Evolutionary conservation across 140 eudicot genomes (phyloP), one percentile per base, ranked within the genome.

Genomic region (Anethum foeniculum): DNA sequence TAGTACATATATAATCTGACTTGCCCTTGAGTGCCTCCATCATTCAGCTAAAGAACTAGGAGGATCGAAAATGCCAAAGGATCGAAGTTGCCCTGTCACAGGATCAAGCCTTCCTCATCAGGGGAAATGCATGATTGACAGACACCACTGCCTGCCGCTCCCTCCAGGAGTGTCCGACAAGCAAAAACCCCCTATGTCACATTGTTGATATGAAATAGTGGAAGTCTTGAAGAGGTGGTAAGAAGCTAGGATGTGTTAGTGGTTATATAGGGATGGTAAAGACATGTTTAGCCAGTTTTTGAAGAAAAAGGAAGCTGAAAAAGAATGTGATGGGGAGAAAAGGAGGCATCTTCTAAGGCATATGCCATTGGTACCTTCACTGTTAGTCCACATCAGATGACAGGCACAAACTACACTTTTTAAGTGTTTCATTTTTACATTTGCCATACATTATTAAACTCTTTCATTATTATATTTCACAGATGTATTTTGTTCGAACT

Each of bases 291-390:
- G 81, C 30, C 82, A 79, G 83, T 77, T 85, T 85, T 78, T 83
- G 76, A 56, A 43, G 27, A 65, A 82, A 81, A 78, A 75, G 44
- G 34, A 25, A 85, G 69, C 58, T 13, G 43, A 58, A 71, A 77
- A 75, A 80, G 77, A 38, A 39, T 60, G 80, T 10, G 80, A 51
- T 15, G 69, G 52, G 79, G 83, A 80, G 54, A 85, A 36, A 79
- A 77, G 54, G 80, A 12, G 77, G 92, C 86, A 89, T 89, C 90
- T 89, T 88, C 84, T 76, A 80, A 39, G 84, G 92, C 79, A 89
- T 89, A 89, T 89, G 84, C 92, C 87, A 78, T 82, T 82, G 82
- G 86, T 78, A 81, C 74, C 77, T 83, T 73, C 82, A 76, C 71
- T 80, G 54, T 75, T 47, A 47, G 75, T 71, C 86, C 80, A 80